Conservation (phyloP, 106 monocot species). For the Dactylorhiza incarnata region DNA sequence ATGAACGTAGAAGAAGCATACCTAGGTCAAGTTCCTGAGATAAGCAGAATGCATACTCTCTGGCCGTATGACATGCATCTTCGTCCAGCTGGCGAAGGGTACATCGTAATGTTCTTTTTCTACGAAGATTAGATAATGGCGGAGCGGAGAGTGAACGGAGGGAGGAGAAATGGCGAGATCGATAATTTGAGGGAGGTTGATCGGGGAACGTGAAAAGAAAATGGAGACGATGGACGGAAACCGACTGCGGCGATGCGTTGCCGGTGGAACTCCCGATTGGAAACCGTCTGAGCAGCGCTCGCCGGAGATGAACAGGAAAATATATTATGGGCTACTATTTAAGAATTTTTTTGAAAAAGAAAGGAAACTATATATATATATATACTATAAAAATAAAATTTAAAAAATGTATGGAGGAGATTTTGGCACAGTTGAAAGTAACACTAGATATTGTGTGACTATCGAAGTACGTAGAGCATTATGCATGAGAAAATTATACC, state of each 20-base stretch:
- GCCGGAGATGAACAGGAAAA: no score
- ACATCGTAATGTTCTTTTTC: background rate
- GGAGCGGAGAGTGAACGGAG: background rate
- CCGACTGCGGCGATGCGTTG: background rate
- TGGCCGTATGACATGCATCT: slow-evolving; percentile 53
- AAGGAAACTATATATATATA: no score
- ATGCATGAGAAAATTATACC: no score
- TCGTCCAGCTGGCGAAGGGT: slow-evolving; percentile 5
- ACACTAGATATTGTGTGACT: no score
- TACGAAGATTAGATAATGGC: background rate
- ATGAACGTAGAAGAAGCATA: slow-evolving; percentile 4
- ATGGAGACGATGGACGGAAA: background rate
- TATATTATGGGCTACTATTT: no score
- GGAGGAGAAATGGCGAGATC: background rate
- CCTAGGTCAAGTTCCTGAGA: slow-evolving; percentile 40
- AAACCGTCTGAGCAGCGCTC: background rate
- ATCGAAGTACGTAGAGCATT: no score
- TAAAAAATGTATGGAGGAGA: no score
- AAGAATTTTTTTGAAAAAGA: no score
- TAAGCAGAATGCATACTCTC: slow-evolving; percentile 43
- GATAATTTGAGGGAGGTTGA: background rate
- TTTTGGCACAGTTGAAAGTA: no score
- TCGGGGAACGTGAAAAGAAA: background rate
- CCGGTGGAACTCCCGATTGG: background rate
- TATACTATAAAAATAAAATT: no score